A percentile compares a stretch with the other conserved stretches of the same genome.
Evolutionary conservation across 225 moss, liverwort and hornwort genomes (phyloP).

Genomic region (Marchantia polymorpha): DNA sequence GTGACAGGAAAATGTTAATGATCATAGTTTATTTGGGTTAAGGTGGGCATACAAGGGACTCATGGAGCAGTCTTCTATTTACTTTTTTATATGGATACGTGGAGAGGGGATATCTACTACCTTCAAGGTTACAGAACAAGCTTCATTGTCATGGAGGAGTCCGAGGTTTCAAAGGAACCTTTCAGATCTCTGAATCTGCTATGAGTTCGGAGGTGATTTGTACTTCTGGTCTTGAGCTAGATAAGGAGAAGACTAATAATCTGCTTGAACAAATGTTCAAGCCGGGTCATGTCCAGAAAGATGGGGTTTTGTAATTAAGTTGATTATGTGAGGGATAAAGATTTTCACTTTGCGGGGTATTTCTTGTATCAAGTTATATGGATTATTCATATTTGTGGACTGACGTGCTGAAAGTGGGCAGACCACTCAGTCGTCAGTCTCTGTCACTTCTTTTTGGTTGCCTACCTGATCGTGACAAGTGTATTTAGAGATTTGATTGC

Average conservation of each 20-base stretch:
- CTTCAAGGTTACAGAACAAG: background rate
- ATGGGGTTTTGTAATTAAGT: slow-evolving; percentile 7
- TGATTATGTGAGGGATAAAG: background rate
- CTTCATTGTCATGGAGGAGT: background rate
- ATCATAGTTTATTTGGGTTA: background rate
- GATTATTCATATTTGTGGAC: background rate
- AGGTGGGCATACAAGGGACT: slow-evolving; percentile 4
- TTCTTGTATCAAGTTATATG: background rate
- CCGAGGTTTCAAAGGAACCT: background rate
- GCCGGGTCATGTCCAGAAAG: background rate
- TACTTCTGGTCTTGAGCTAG: slow-evolving; percentile 5
- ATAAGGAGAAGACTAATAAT: background rate
- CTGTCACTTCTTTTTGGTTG: too few species aligned
- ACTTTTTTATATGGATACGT: background rate
- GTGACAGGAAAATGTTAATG: too few species aligned
- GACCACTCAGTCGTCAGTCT: background rate
- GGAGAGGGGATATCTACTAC: slow-evolving; percentile 1
- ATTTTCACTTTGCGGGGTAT: background rate
- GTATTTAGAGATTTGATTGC: too few species aligned
- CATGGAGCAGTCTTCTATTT: slow-evolving; percentile 3
- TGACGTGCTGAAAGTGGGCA: background rate
- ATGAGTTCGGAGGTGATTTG: background rate
- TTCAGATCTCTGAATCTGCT: background rate
- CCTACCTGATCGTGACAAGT: too few species aligned
- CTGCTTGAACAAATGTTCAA: background rate